Conservation (phyloP, 2,329 filamentous ascomycete species). For the Alternaria tenuissima region DNA sequence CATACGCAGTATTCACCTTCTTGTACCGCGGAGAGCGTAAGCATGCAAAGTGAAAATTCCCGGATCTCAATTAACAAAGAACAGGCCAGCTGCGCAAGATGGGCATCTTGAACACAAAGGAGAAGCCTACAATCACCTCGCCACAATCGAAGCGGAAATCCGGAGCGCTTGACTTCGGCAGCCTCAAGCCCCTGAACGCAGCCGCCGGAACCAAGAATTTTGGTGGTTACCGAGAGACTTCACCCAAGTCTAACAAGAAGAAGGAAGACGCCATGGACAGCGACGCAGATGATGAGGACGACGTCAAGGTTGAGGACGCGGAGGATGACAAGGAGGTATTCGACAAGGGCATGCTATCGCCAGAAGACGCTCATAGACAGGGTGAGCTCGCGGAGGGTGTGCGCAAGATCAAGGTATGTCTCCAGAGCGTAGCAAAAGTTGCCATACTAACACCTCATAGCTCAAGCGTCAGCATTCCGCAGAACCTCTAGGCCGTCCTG, state of each 20-base stretch:
- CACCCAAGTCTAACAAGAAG: slow-evolving; percentile 60
- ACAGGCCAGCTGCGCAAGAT: slow-evolving; percentile 95
- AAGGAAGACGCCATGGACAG: slow-evolving; percentile 73
- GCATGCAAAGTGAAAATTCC: slow-evolving; percentile 50
- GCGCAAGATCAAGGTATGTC: slow-evolving; percentile 80
- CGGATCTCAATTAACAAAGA: slow-evolving; percentile 20
- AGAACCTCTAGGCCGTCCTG: slow-evolving; percentile 65
- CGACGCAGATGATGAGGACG: slow-evolving; percentile 74
- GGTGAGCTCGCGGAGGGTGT: slow-evolving; percentile 83
- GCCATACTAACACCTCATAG: slow-evolving; percentile 56
- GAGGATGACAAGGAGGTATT: slow-evolving; percentile 66
- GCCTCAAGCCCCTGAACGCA: slow-evolving; percentile 81
- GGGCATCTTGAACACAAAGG: slow-evolving; percentile 79
- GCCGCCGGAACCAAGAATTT: slow-evolving; percentile 85
- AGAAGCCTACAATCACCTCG: slow-evolving; percentile 65
- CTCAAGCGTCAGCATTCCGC: slow-evolving; percentile 82
- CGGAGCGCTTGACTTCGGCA: slow-evolving; percentile 83
- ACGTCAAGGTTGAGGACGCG: slow-evolving; percentile 69
- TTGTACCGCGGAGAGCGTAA: slow-evolving; percentile 94
- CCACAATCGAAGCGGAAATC: slow-evolving; percentile 79
- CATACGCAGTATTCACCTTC: slow-evolving; percentile 97
- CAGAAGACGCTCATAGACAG: slow-evolving; percentile 75
- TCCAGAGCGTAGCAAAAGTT: not conserved
- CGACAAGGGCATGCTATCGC: slow-evolving; percentile 63
- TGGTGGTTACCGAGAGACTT: slow-evolving; percentile 78